phyloP scores from a whole-genome alignment of 805 yeast genomes.

The Wickerhamomyces queroliae region DNA sequence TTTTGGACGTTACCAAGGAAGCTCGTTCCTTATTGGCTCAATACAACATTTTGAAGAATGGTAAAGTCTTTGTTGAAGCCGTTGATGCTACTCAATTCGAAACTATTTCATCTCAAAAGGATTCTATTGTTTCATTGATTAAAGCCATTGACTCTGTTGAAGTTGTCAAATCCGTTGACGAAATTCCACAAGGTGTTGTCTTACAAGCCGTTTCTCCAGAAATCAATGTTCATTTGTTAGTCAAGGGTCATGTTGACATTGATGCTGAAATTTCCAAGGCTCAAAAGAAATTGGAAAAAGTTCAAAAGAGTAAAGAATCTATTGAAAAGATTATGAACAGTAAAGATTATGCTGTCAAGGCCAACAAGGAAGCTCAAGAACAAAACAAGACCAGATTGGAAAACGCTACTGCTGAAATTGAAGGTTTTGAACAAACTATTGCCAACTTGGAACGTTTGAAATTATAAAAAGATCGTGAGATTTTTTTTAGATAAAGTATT shows the following conservation, averaged over 20 bases:
- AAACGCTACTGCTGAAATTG: slow-evolving; percentile 77
- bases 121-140: slow-evolving; percentile 85
- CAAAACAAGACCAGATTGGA: slow-evolving; percentile 64
- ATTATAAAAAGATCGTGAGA: slow-evolving; percentile 29
- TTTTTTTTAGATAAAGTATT: neutral
- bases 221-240: slow-evolving; percentile 82
- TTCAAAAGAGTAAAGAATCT: slow-evolving; percentile 50
- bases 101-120: slow-evolving; percentile 64
- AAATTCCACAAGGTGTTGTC: slow-evolving; percentile 87
- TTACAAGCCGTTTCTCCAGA: slow-evolving; percentile 75
- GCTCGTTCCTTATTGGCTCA: slow-evolving; percentile 91
- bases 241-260: slow-evolving; percentile 90
- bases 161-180: slow-evolving; percentile 50
- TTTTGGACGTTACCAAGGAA: slow-evolving; percentile 80
- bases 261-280: slow-evolving; percentile 89
- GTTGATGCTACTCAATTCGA: slow-evolving; percentile 38
- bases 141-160: slow-evolving; percentile 79
- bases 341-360: slow-evolving; percentile 82
- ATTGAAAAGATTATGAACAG: slow-evolving; percentile 65
- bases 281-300: slow-evolving; percentile 64
- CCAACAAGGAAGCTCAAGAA: slow-evolving; percentile 75
- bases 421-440: slow-evolving; percentile 83
- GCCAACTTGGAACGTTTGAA: slow-evolving; percentile 77
- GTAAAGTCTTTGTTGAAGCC: slow-evolving; percentile 80
- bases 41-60: slow-evolving; percentile 83